Evolutionary conservation across 192 early-diverging fungal genomes (phyloP).

Genomic region (Neocallimastix lanati): DNA sequence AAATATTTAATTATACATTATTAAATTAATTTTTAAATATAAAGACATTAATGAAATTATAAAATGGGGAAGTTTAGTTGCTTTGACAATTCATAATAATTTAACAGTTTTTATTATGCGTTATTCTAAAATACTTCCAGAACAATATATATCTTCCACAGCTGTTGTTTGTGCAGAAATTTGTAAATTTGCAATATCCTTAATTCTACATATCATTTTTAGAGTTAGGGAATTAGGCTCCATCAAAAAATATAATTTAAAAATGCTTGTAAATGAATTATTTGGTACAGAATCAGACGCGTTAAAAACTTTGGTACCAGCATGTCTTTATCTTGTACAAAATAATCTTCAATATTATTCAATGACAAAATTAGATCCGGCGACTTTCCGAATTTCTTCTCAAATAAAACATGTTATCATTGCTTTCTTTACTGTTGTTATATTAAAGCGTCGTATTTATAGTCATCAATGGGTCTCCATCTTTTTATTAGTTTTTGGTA

Average conservation of each 20-base stretch:
- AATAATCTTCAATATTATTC: slow-evolving; percentile 93
- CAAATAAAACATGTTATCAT: slow-evolving; percentile 94
- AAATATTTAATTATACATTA: too few relatives aligned
- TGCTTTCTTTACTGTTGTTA: slow-evolving; percentile 71
- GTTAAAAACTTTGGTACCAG: slow-evolving; percentile 73
- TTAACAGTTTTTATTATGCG: slow-evolving; percentile 61
- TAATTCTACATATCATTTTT: too few relatives aligned
- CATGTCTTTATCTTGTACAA: slow-evolving; percentile 74
- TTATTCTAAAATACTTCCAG: slow-evolving; percentile 45
- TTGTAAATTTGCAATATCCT: too few relatives aligned
- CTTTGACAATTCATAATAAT: too few relatives aligned
- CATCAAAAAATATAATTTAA: neutral
- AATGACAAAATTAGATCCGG: slow-evolving; percentile 66
- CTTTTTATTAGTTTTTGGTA: slow-evolving; percentile 63
- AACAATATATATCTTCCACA: slow-evolving; percentile 67
- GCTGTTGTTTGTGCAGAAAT: slow-evolving; percentile 71
- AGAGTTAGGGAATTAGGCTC: neutral
- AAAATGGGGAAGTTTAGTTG: too few relatives aligned
- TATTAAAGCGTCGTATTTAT: slow-evolving; percentile 52
- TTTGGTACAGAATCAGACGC: slow-evolving; percentile 34
- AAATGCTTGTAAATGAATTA: slow-evolving; percentile 15
- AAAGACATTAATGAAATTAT: too few relatives aligned
- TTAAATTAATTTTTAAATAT: too few relatives aligned
- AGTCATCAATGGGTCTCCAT: slow-evolving; percentile 66
- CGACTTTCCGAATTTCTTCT: slow-evolving; percentile 91